Evolutionary conservation across 306 rosid species (phyloP), one percentile per base, ranked within the genome.

Genomic region (Casuarina cunninghamiana): DNA sequence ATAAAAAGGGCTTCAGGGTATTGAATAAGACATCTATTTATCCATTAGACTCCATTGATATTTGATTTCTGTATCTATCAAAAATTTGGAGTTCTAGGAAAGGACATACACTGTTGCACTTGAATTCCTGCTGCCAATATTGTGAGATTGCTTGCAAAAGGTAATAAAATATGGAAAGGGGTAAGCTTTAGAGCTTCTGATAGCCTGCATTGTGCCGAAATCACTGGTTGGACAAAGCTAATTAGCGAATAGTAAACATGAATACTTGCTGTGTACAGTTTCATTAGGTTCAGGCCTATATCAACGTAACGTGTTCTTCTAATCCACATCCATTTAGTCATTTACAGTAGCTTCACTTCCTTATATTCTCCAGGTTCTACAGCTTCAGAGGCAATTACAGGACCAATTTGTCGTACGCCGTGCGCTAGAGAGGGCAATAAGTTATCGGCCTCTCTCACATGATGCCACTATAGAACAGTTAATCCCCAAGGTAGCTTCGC

Each of bases 331-430:
- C 55, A 51, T 73, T 42, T 62, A 43, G 49, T 51, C 43, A 44
- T 46, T 84, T 79, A 71, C 74, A 49, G n/a, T 70, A 45, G 77
- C n/a, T 72, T 78, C 37, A 49, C 35, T 77, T 85, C 72, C 68
- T 38, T 38, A 75, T 67, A 53, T 58, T 80, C 72, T 79, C 72
- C 83, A 94, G 97, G 88, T 92, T 88, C 71, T 82, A 58, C 85
- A 83, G 83, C 98, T 94, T 88, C 89, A 89, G 70, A 91, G 82
- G 77, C 87, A 89, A 80, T 84, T 90, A 73, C 87, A 88, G 72
- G 88, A 91, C 79, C 98, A 94, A 69, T 82, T 89, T 77, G 83
- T 79, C 53, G 86, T 82, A 43, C 83, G 97, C 43, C 77, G 81
- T 13, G 91, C 87, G 19, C 78, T 94, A 74, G 92, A 92, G 90